Base-by-base conservation (phyloP, 2,329 filamentous ascomycete genomes). In the Pseudocercospora macadamiae region DNA sequence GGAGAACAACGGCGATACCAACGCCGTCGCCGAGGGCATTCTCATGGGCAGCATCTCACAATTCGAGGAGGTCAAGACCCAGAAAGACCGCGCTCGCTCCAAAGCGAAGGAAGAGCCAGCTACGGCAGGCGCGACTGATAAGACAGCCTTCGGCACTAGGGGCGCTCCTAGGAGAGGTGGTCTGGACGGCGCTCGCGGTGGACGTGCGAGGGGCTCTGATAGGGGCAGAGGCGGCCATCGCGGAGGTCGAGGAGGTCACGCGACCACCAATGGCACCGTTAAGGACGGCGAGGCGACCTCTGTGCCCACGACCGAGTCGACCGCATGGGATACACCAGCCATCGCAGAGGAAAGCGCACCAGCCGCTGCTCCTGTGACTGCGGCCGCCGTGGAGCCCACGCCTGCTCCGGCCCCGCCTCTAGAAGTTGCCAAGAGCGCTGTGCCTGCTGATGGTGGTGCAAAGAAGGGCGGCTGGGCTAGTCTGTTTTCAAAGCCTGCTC, bases 41-140 rank as follows among this genome's bases (percentile, higher is more conserved):
- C 86, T 88, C 69, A 88, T 93, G 77, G 90, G 90, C 71, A 84
- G 86, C 66, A 88, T 93, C 70, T 87, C 90, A 65, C 89, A 92
- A 80, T 95, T 91, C 86, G 88, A 87, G 68, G 89, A 93, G 75
- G 90, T 95, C 67, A 90, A 90, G 82, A 84, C 86, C 71, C 89
- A 89, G 80, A 93, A 92, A 81, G 86, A 89, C 68, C 81, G 84
- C 66, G 79, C 86, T 69, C 86, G 87, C 76, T 83, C 87, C 67
- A 93, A 93, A 83, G 80, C 82, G 62, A 89, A 89, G 76, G 86
- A 90, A 55, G 75, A 83, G 56, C 68, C 77, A 55, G 73, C 82
- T 59, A 76, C 81, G 63, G 77, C 81, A 60, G 78, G 83, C 58
- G 76, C 82, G 49, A 60, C 61, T 60, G 81, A 82, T 66, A 82